These are phyloP conservation scores for Stagonosporopsis vannaccii DNA, from an alignment of 2,329 filamentous ascomycete species.

Conservation along the genomic window DNA sequence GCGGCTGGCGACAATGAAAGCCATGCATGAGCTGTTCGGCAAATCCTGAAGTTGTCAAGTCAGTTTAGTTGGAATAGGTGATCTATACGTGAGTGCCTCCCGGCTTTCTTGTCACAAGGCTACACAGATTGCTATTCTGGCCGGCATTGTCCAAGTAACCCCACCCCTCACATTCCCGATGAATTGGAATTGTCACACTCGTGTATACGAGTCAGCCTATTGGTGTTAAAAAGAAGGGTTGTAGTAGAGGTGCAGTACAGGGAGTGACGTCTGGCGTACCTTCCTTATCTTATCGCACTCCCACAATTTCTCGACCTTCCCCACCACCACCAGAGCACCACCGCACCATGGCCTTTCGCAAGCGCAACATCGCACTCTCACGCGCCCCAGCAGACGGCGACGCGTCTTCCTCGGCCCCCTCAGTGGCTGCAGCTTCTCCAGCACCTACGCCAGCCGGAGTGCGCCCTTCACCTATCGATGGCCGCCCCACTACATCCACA, in stretches of 20 bases:
- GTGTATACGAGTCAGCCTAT: not conserved
- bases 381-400: constrained; percentile 38
- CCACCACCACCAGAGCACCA: constrained; percentile 3
- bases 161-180: no score
- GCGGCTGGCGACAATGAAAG: not conserved
- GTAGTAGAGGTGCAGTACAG: not conserved
- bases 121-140: no score
- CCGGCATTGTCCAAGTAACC: no score
- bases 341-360: constrained; percentile 69
- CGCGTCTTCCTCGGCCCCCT: constrained; percentile 18
- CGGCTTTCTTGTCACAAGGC: no score
- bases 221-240: not conserved
- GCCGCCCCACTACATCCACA: constrained; percentile 87
- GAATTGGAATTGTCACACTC: no score
- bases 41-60: no score
- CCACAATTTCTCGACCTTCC: constrained; percentile 13
- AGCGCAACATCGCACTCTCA: constrained; percentile 68
- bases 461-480: constrained; percentile 87
- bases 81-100: no score
- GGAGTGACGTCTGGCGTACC: constrained; percentile 5
- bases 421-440: constrained; percentile 22
- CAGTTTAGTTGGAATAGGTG: no score
- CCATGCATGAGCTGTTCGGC: no score
- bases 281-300: constrained; percentile 8
- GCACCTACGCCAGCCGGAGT: constrained; percentile 57